Base-by-base conservation (phyloP, 306 rosid genomes). In the Pachyrhizus erosus region DNA sequence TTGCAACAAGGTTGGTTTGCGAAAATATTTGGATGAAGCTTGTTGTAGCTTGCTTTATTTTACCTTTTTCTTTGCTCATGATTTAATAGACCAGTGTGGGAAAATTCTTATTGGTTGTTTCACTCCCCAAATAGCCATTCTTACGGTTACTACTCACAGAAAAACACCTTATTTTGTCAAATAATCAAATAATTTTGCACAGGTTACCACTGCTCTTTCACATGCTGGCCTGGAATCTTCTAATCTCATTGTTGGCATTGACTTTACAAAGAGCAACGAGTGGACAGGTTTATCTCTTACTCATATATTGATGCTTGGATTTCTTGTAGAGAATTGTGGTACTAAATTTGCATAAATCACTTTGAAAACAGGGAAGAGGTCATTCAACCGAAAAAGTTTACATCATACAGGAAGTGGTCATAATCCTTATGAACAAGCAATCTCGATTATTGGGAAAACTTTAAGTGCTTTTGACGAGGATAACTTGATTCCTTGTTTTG, bases 161-260 rank as follows among this genome's bases (percentile, higher is more conserved):
- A 62, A 37, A 34, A 21, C 21, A 26, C 60, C n/a, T 70, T 79
- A 6, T 71, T 58, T 77, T 67, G 82, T 70, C 18, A 62, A 86
- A n/a, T 81, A 75, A 81, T 84, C 83, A 45, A 55, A 73, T 31
- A 13, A 66, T 76, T 85, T 79, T 48, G 23, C 62, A 55, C 93
- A 94, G 98, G 97, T 94, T 74, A 92, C 93, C 29, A 18, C 88
- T 73, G 98, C 98, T 83, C 94, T 94, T 43, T 29, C 91, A 29
- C 88, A 89, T 37, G 98, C 98, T 72, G 98, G 98, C 49, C 84
- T 94, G 17, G 98, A 94, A 88, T 94, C 98, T 75, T 94, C 97
- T 46, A 94, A 94, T 80, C 91, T 94, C 78, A 92, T 94, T 77
- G 96, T 94, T 70, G 98, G 97, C 75, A 90, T 94, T 87, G 98